These are phyloP conservation scores for Saccharomycopsis javanensis DNA, from an alignment of 805 yeast species.

Conservation along the genomic window DNA sequence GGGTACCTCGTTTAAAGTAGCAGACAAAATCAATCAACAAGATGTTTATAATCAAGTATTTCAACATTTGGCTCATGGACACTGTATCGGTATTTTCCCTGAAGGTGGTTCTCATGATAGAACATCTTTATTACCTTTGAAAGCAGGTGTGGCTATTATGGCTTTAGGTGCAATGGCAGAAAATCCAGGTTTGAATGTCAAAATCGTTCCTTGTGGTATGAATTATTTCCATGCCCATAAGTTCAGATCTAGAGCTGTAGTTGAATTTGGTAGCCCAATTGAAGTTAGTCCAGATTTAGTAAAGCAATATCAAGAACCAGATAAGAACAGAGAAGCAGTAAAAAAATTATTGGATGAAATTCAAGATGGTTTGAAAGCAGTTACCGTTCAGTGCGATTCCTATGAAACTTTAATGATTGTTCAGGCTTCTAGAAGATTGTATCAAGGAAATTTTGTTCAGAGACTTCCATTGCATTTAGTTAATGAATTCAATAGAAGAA, in stretches of 20 bases:
- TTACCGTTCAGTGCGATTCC: conserved; percentile 89
- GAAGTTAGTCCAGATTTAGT: conserved; percentile 55
- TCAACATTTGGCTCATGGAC: conserved; percentile 64
- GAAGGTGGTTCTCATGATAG: conserved; percentile 98
- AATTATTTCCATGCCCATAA: conserved; percentile 92
- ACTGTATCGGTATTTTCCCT: conserved; percentile 86
- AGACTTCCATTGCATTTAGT: conserved; percentile 62
- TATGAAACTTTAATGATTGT: conserved; percentile 89
- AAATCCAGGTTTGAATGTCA: conserved; percentile 63
- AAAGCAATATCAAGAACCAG: conserved; percentile 45
- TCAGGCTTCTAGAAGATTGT: conserved; percentile 86
- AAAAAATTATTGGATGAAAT: conserved; percentile 60
- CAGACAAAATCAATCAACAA: conserved; percentile 76
- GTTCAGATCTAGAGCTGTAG: conserved; percentile 87
- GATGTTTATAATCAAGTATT: conserved; percentile 75
- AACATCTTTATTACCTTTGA: conserved; percentile 78
- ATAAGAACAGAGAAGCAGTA: conserved; percentile 66
- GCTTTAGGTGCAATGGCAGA: conserved; percentile 87
- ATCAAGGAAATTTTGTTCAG: conserved; percentile 53
- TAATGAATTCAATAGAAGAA: conserved; percentile 80
- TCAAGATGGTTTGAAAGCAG: conserved; percentile 69
- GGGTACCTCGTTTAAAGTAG: conserved; percentile 63
- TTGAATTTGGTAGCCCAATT: conserved; percentile 87
- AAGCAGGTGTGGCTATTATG: conserved; percentile 97
- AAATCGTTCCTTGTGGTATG: conserved; percentile 92